Conservation (phyloP, 2,329 filamentous ascomycete genomes). For the Aspergillus sojae region DNA sequence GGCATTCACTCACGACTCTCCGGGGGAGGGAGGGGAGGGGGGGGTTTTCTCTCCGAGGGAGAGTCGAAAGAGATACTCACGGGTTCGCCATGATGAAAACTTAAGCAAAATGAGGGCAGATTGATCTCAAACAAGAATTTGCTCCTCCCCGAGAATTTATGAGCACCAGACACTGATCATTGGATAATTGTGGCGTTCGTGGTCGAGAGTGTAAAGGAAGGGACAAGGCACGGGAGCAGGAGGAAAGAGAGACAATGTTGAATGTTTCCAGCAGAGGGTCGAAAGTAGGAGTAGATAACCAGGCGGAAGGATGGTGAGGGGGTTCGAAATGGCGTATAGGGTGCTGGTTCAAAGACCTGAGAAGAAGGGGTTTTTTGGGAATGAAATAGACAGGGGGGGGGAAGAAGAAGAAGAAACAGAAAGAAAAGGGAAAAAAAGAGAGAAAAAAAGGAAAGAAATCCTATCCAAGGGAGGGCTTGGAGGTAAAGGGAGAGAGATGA, state of each 20-base stretch:
- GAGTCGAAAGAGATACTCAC: constrained; percentile 20
- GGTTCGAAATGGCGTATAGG: constrained; percentile 19
- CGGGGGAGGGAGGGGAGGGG: background rate
- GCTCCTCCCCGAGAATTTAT: constrained; percentile 12
- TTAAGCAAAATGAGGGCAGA: constrained; percentile 4
- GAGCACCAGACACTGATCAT: constrained; percentile 18
- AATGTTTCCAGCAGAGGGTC: constrained; percentile 7
- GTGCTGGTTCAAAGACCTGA: background rate
- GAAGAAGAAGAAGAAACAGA: background rate
- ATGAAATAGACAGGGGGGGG: too few relatives aligned
- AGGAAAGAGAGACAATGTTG: constrained; percentile 13
- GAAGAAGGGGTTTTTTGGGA: background rate
- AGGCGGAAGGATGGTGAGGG: constrained; percentile 7
- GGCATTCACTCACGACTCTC: background rate
- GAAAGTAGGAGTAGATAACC: constrained; percentile 15
- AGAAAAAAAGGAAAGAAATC: constrained; percentile 15
- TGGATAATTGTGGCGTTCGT: constrained; percentile 9
- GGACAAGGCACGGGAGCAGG: constrained; percentile 5
- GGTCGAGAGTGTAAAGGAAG: background rate
- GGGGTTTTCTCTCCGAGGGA: background rate
- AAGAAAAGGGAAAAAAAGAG: constrained; percentile 10
- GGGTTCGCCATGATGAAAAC: constrained; percentile 23
- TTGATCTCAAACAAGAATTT: constrained; percentile 10
- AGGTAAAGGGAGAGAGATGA: constrained; percentile 21
- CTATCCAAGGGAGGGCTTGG: constrained; percentile 16